Percentiles rank a stretch among this genome's conserved stretches.
Evolutionary conservation across 2,329 filamentous ascomycete species (phyloP).

Genomic region (Aspergillus sp.): DNA sequence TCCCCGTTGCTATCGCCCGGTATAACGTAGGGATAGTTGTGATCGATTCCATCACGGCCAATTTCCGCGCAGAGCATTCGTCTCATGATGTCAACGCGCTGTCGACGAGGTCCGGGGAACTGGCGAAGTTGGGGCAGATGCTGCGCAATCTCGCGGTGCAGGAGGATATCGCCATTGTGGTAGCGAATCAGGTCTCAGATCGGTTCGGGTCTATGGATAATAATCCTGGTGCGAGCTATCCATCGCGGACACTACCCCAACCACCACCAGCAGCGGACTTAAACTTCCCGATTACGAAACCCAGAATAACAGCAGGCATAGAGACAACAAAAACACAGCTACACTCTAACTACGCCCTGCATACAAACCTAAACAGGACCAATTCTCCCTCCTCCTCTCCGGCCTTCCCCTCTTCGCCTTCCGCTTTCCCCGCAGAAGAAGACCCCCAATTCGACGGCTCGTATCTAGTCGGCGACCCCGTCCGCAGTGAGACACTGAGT

Average conservation of each 20-base stretch:
- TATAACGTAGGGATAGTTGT: conserved; percentile 74
- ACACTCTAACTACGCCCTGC: neutral
- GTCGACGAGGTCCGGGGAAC: conserved; percentile 65
- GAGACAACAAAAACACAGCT: conserved; percentile 9
- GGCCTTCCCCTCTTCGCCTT: conserved; percentile 21
- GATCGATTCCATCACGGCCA: conserved; percentile 86
- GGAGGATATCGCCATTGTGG: conserved; percentile 72
- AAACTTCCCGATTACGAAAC: conserved; percentile 11
- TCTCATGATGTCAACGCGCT: conserved; percentile 45
- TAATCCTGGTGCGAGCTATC: neutral
- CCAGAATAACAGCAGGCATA: conserved; percentile 1
- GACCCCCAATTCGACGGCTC: conserved; percentile 22
- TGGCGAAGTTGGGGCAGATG: conserved; percentile 64
- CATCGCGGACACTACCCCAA: neutral
- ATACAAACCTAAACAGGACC: neutral
- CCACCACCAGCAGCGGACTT: neutral
- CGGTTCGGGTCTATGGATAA: conserved; percentile 49
- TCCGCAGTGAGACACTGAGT: conserved; percentile 50
- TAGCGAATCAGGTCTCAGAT: conserved; percentile 93
- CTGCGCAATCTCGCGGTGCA: conserved; percentile 67
- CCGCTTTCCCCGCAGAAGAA: conserved; percentile 19
- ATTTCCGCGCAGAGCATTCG: conserved; percentile 76
- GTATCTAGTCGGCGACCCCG: conserved; percentile 32
- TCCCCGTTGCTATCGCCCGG: conserved; percentile 72
- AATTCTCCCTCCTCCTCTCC: conserved; percentile 18